Base-by-base conservation (phyloP, 1,284 basidiomycete genomes). In the Marasmius tenuissimus region DNA sequence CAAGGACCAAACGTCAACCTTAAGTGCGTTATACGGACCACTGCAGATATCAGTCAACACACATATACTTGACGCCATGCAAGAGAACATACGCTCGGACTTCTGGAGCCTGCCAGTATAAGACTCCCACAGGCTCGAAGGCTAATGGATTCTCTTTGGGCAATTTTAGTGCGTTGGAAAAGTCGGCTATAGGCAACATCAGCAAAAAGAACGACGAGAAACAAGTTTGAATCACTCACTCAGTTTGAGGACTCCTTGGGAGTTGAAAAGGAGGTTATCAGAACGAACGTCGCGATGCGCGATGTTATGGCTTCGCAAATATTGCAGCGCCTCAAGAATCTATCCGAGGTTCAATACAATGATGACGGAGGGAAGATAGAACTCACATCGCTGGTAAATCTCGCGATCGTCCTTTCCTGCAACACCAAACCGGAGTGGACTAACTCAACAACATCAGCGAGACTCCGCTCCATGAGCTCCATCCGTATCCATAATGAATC, bases 401-500 rank as follows among this genome's bases (percentile, higher is more conserved):
- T 78, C 18, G 87, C 88, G 57, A 92, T 82, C 53, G 85, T 79
- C 63, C 81, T 75, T 73, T 93, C 92, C 59, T 84, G 80, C 57
- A 92, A 64, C 65, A 83, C 76, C 40, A 90, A 72, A 0, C 88
- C 88, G 59, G 84, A 79, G 27, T 77, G 82, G 3, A 84, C 81
- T 35, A 91, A 71, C 34, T 78, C 83, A 27, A 93, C 79, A 39
- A 93, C 81, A 71, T 93, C 92, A 65, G 91, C 91, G 63, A 93
- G 75, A 69, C 90, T 92, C 63, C 90, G 79, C 69, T 92, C 90
- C 91, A 92, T 92, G 34, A 93, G 81, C 70, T 92, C 91, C 92
- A 93, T 93, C 62, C 87, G 78, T 57, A 93, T 86, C 91, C 92
- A 93, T 49, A 93, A 73, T 61, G 85, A 81, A 67, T 88, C 86